Percentiles rank a stretch among this genome's conserved stretches.
phyloP scores from a whole-genome alignment of 345 rosid species.

The Bruguiera gymnorhiza region DNA sequence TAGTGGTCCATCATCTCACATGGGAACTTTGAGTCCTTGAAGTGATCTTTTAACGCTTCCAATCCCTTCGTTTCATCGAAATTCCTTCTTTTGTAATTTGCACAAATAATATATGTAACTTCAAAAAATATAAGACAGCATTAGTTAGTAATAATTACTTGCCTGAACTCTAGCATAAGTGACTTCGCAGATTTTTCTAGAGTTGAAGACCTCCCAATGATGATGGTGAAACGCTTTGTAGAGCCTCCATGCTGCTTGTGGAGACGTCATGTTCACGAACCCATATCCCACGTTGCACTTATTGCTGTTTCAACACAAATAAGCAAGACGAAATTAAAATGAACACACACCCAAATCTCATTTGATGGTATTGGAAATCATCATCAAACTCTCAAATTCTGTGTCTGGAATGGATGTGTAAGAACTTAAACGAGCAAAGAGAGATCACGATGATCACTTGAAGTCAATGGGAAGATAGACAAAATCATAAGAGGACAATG shows the following conservation, averaged over 20 bases:
- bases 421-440: neutral
- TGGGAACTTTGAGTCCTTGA: constrained; percentile 79
- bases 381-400: no score
- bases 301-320: constrained; percentile 45
- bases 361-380: no score
- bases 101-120: no score
- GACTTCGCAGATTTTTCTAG: constrained; percentile 82
- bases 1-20: constrained; percentile 56
- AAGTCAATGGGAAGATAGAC: constrained; percentile 95
- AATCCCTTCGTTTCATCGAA: constrained; percentile 49
- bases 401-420: neutral
- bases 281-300: constrained; percentile 97
- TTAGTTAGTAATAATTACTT: neutral
- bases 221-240: constrained; percentile 79
- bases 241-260: constrained; percentile 67
- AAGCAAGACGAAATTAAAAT: neutral
- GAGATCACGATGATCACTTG: constrained; percentile 40
- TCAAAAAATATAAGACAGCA: no score
- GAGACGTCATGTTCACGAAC: constrained; percentile 94
- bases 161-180: constrained; percentile 94
- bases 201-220: constrained; percentile 72
- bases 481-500: constrained; percentile 81
- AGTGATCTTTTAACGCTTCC: constrained; percentile 76
- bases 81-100: neutral
- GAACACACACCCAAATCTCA: no score